Percentiles rank a stretch among this genome's conserved stretches.
These are phyloP conservation scores for Stachybotrys echinatus DNA, from an alignment of 2,329 filamentous ascomycete species.

Conservation along the genomic window DNA sequence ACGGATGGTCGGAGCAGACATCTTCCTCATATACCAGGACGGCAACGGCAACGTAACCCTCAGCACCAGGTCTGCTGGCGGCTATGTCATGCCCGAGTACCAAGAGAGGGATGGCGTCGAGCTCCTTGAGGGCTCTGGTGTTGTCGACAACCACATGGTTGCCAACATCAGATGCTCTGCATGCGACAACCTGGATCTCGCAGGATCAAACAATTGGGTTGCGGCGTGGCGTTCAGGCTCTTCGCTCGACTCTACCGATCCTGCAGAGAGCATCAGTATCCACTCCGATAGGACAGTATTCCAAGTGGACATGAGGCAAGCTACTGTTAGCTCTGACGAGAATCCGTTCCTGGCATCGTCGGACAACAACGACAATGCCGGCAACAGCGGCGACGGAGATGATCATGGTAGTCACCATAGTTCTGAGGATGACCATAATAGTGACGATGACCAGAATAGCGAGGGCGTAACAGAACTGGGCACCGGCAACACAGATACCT, in stretches of 20 bases:
- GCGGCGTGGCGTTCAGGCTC: conserved; percentile 46
- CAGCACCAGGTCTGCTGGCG: conserved; percentile 46
- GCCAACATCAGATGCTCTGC: conserved; percentile 55
- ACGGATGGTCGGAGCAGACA: conserved; percentile 50
- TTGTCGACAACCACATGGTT: conserved; percentile 45
- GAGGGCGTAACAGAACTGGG: conserved; percentile 3
- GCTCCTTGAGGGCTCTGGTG: conserved; percentile 54
- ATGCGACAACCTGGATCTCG: conserved; percentile 42
- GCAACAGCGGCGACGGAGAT: conserved; percentile 7
- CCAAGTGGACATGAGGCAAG: conserved; percentile 41
- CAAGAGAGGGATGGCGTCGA: conserved; percentile 37
- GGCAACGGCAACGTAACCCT: conserved; percentile 56
- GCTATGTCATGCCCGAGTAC: conserved; percentile 44
- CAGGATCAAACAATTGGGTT: conserved; percentile 42
- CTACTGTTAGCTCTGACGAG: conserved; percentile 37
- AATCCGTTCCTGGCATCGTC: conserved; percentile 43
- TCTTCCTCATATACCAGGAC: conserved; percentile 59
- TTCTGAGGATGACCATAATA: conserved; percentile 6
- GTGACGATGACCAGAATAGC: conserved; percentile 1
- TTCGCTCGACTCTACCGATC: conserved; percentile 37
- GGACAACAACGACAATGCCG: conserved; percentile 8
- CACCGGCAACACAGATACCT: conserved; percentile 13
- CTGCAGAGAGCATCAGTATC: conserved; percentile 31
- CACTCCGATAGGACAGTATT: conserved; percentile 43
- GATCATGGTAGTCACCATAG: conserved; percentile 5